Percentiles rank a stretch among this genome's conserved stretches.
Conservation (phyloP, 2,329 filamentous ascomycete genomes). For the Monascus ruber region DNA sequence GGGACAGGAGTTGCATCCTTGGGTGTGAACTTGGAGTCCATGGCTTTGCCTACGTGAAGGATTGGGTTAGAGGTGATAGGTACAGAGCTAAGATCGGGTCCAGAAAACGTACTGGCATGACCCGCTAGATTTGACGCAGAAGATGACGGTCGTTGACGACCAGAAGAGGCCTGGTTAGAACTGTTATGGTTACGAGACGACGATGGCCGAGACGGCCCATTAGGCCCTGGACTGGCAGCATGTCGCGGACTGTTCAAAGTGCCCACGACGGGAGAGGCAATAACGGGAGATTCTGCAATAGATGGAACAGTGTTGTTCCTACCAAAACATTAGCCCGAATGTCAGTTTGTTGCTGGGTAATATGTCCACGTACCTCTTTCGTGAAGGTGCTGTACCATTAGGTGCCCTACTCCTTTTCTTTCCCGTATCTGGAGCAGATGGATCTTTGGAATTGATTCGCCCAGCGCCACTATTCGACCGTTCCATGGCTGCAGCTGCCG, state of each 20-base stretch:
- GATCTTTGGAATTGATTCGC: conserved; percentile 46
- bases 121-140: conserved; percentile 49
- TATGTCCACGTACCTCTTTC: conserved; percentile 57
- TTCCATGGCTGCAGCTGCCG: conserved; percentile 26
- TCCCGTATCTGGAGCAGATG: conserved; percentile 50
- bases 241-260: conserved; percentile 51
- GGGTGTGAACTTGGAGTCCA: conserved; percentile 43
- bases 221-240: conserved; percentile 50
- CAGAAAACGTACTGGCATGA: conserved; percentile 39
- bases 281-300: conserved; percentile 53
- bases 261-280: conserved; percentile 61
- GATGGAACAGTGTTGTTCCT: conserved; percentile 38
- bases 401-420: conserved; percentile 65
- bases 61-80: conserved; percentile 11
- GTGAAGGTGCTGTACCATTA: conserved; percentile 45
- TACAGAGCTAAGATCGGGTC: conserved; percentile 18
- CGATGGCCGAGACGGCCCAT: conserved; percentile 47
- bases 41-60: conserved; percentile 18
- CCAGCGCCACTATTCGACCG: conserved; percentile 27
- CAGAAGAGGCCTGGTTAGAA: conserved; percentile 51
- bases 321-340: conserved; percentile 5
- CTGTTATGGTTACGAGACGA: conserved; percentile 66
- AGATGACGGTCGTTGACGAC: conserved; percentile 47
- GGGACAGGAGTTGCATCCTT: conserved; percentile 32
- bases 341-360: not conserved